These are phyloP conservation scores for Colletotrichum noveboracense DNA, from an alignment of 2,329 filamentous ascomycete species.

Conservation along the genomic window DNA sequence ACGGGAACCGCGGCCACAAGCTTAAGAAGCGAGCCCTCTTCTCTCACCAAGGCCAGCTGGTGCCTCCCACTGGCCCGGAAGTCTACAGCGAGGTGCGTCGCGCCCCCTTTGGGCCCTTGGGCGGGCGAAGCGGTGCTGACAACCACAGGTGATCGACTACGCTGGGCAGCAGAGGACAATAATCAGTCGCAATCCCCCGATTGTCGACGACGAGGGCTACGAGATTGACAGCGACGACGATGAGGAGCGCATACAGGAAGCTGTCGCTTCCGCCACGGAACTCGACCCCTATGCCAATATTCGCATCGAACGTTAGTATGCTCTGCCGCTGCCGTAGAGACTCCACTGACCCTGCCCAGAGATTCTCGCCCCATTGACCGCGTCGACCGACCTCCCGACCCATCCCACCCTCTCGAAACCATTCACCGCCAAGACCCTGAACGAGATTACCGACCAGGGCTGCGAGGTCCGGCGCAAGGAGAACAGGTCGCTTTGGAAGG, in stretches of 20 bases:
- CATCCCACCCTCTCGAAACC: slow-evolving; percentile 78
- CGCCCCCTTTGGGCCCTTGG: background rate
- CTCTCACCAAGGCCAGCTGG: slow-evolving; percentile 72
- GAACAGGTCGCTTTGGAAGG: slow-evolving; percentile 73
- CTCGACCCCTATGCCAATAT: slow-evolving; percentile 78
- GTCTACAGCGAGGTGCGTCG: slow-evolving; percentile 72
- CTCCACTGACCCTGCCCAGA: slow-evolving; percentile 51
- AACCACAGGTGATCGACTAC: slow-evolving; percentile 69
- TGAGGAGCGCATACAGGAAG: slow-evolving; percentile 65
- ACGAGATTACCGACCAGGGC: slow-evolving; percentile 72
- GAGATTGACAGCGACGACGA: slow-evolving; percentile 77
- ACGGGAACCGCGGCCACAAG: slow-evolving; percentile 79
- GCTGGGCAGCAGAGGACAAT: slow-evolving; percentile 76
- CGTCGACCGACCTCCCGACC: slow-evolving; percentile 74
- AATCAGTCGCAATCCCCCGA: slow-evolving; percentile 74
- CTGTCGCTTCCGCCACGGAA: slow-evolving; percentile 67
- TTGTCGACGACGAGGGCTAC: slow-evolving; percentile 80
- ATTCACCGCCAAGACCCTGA: slow-evolving; percentile 76
- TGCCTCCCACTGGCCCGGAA: slow-evolving; percentile 68
- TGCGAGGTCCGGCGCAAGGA: slow-evolving; percentile 77
- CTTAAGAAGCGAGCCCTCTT: slow-evolving; percentile 78
- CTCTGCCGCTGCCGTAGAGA: background rate
- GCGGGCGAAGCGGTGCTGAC: background rate
- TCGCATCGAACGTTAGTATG: slow-evolving; percentile 68
- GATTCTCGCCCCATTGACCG: slow-evolving; percentile 76